Conservation (phyloP, 495 filamentous ascomycete species). For the Aspergillus cristatus region DNA sequence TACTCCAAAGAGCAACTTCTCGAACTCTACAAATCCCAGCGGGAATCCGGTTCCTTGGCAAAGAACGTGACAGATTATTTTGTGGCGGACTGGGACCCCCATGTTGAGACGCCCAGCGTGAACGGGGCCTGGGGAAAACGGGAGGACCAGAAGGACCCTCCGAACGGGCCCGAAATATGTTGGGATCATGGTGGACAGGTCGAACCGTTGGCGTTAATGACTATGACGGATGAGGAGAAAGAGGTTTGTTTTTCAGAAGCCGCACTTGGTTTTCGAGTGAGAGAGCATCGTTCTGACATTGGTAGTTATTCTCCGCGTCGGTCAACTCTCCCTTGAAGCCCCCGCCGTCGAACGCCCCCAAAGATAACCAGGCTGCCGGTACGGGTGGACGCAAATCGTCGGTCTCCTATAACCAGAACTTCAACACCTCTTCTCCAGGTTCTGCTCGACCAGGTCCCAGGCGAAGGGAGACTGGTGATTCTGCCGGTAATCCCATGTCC, state of each 20-base stretch:
- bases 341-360: conserved; percentile 58
- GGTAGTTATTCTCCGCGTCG: conserved; percentile 65
- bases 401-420: conserved; percentile 43
- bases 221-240: conserved; percentile 75
- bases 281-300: conserved; percentile 12
- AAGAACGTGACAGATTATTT: conserved; percentile 64
- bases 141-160: conserved; percentile 54
- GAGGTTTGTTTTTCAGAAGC: conserved; percentile 56
- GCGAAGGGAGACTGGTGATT: conserved; percentile 82
- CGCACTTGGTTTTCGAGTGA: conserved; percentile 5
- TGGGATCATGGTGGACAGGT: conserved; percentile 75
- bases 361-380: conserved; percentile 51
- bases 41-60: conserved; percentile 43
- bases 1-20: conserved; percentile 83
- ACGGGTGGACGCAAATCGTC: conserved; percentile 65
- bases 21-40: conserved; percentile 57
- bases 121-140: conserved; percentile 69
- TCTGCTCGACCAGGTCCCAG: conserved; percentile 60
- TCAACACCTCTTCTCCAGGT: conserved; percentile 48
- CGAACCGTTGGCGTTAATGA: conserved; percentile 62
- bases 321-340: conserved; percentile 92
- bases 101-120: conserved; percentile 48
- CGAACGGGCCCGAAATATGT: conserved; percentile 68
- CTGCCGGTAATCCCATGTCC: conserved; percentile 50
- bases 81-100: conserved; percentile 68